A percentile compares a stretch with the other conserved stretches of the same genome.
phyloP scores from a whole-genome alignment of 257 asterid genomes.

The Solanum rostratum region DNA sequence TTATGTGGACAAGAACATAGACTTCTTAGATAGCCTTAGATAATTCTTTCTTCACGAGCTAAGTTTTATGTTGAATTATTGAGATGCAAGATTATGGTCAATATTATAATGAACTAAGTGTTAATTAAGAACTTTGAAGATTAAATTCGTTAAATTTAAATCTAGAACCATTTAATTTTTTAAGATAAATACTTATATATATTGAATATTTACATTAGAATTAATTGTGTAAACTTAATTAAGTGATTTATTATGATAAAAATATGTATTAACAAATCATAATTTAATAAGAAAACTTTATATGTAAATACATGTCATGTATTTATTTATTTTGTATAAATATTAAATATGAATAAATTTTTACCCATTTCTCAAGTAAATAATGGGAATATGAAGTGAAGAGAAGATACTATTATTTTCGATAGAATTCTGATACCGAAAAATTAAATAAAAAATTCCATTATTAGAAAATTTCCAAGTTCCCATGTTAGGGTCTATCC shows the following conservation, averaged over 20 bases:
- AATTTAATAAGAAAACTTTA: neutral
- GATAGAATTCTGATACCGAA: neutral
- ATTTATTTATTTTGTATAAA: neutral
- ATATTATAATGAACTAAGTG: too few relatives aligned
- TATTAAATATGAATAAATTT: neutral
- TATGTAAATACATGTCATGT: neutral
- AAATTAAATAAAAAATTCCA: neutral
- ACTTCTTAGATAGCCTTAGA: neutral
- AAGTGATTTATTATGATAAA: neutral
- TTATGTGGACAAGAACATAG: neutral
- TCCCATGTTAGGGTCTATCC: constrained; percentile 2
- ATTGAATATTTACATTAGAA: neutral
- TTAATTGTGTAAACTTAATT: neutral
- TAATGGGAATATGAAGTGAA: neutral
- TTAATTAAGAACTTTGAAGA: too few relatives aligned
- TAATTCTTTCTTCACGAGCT: neutral
- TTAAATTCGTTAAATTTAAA: too few relatives aligned
- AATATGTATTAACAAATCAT: neutral
- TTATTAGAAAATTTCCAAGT: neutral
- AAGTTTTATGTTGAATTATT: neutral
- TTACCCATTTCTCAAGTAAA: neutral
- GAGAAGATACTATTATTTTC: neutral
- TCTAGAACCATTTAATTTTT: neutral
- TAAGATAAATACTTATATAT: neutral
- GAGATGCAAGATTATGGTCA: too few relatives aligned